Percentiles rank a stretch among this genome's conserved stretches.
These are phyloP conservation scores for Coccomyxa subellipsoidea DNA, from an alignment of 163 green algal genomes.

Conservation along the genomic window DNA sequence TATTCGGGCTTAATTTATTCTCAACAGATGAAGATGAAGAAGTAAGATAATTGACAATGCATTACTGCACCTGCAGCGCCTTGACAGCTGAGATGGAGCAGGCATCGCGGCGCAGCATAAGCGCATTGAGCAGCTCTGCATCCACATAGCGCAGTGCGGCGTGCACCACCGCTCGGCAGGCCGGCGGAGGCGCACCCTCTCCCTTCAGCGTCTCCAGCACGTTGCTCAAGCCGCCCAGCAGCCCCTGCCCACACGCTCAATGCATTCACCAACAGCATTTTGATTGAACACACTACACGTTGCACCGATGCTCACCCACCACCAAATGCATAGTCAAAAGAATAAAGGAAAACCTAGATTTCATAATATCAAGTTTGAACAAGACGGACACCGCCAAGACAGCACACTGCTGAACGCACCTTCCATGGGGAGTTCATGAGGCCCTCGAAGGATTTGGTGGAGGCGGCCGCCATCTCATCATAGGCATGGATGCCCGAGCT, in stretches of 20 bases:
- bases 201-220: slow-evolving; percentile 42
- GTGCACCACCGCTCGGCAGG: slow-evolving; percentile 38
- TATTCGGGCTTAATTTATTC: too few species aligned
- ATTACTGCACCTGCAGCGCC: slow-evolving; percentile 49
- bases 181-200: slow-evolving; percentile 39
- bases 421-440: slow-evolving; percentile 44
- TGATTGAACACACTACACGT: too few species aligned
- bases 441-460: slow-evolving; percentile 30
- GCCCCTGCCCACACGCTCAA: slow-evolving; percentile 22
- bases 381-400: too few species aligned
- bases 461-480: not conserved
- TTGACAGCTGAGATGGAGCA: slow-evolving; percentile 96
- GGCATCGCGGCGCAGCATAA: slow-evolving; percentile 95
- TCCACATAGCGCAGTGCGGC: slow-evolving; percentile 75
- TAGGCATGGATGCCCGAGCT: not conserved
- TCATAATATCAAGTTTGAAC: too few species aligned
- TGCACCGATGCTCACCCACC: too few species aligned
- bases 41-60: too few species aligned
- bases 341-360: too few species aligned
- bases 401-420: too few species aligned
- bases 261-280: too few species aligned
- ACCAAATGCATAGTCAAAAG: too few species aligned
- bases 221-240: slow-evolving; percentile 51
- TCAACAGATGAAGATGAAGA: too few species aligned
- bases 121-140: slow-evolving; percentile 96